These are phyloP conservation scores for Codiaeum variegatum DNA, from an alignment of 441 rosid species.

Conservation along the genomic window DNA sequence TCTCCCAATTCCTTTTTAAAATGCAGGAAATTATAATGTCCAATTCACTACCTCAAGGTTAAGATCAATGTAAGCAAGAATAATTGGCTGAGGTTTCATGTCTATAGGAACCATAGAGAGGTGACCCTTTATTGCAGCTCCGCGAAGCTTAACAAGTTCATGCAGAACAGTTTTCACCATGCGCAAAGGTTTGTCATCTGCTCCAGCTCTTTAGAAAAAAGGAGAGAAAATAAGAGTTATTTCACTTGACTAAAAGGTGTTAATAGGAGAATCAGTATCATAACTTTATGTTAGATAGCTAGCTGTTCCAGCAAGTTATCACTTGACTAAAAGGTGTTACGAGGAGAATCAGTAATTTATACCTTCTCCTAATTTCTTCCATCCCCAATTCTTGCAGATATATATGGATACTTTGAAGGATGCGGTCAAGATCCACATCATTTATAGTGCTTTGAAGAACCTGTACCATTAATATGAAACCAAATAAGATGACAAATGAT, in stretches of 20 bases:
- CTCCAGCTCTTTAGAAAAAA: conserved; percentile 72
- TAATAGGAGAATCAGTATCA: too few relatives aligned
- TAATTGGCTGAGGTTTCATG: conserved; percentile 98
- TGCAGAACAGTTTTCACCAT: conserved; percentile 99
- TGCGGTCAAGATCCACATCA: conserved; percentile 97
- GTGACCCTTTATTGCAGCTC: conserved; percentile 98
- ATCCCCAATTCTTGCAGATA: conserved; percentile 97
- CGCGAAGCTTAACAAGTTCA: conserved; percentile 98
- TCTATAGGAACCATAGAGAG: conserved; percentile 98
- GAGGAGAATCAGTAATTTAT: too few relatives aligned
- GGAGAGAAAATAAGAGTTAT: conserved; percentile 16
- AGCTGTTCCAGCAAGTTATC: too few relatives aligned
- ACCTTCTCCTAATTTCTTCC: conserved; percentile 99
- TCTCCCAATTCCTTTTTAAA: too few relatives aligned
- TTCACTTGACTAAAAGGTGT: background rate
- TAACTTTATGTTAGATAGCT: too few relatives aligned
- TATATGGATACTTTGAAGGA: conserved; percentile 95
- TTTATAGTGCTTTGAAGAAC: conserved; percentile 96
- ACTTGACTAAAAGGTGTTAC: too few relatives aligned
- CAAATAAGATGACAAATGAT: background rate
- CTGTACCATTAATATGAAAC: conserved; percentile 36
- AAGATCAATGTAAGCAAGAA: conserved; percentile 96
- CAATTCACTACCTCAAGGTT: conserved; percentile 80
- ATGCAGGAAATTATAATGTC: conserved; percentile 1
- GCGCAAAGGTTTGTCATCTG: conserved; percentile 98